These are phyloP conservation scores for Porcisia hertigi DNA, from an alignment of 208 protist species.

Conservation along the genomic window DNA sequence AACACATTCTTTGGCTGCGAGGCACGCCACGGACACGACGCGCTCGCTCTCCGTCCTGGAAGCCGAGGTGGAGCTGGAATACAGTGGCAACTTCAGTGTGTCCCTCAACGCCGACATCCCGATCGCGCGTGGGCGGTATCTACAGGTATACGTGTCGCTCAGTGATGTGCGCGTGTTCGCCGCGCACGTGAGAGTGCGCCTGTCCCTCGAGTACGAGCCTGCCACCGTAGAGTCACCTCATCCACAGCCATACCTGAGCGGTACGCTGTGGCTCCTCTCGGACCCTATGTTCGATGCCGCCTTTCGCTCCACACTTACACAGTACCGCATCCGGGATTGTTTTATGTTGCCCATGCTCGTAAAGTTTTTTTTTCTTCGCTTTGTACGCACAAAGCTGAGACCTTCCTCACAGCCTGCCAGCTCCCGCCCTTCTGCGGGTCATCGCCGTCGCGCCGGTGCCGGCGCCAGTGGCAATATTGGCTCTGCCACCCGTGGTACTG, in stretches of 20 bases:
- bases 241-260: constrained; percentile 60
- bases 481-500: neutral
- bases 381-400: constrained; percentile 45
- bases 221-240: constrained; percentile 70
- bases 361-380: constrained; percentile 74
- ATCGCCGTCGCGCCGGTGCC: constrained; percentile 11
- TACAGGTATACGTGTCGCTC: constrained; percentile 73
- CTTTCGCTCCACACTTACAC: constrained; percentile 65
- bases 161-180: constrained; percentile 50
- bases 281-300: constrained; percentile 80
- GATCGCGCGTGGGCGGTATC: constrained; percentile 65
- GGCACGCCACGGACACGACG: constrained; percentile 22
- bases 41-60: constrained; percentile 51
- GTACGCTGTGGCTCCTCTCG: constrained; percentile 79
- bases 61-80: constrained; percentile 80
- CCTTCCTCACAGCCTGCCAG: constrained; percentile 6
- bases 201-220: constrained; percentile 57
- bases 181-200: constrained; percentile 53
- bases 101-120: constrained; percentile 71
- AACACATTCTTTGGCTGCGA: neutral
- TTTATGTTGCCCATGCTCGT: constrained; percentile 66
- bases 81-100: constrained; percentile 65
- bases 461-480: neutral
- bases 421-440: constrained; percentile 3
- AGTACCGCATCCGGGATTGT: constrained; percentile 63